Conservation (phyloP, 2,329 filamentous ascomycete species). For the Microdochium bolleyi region DNA sequence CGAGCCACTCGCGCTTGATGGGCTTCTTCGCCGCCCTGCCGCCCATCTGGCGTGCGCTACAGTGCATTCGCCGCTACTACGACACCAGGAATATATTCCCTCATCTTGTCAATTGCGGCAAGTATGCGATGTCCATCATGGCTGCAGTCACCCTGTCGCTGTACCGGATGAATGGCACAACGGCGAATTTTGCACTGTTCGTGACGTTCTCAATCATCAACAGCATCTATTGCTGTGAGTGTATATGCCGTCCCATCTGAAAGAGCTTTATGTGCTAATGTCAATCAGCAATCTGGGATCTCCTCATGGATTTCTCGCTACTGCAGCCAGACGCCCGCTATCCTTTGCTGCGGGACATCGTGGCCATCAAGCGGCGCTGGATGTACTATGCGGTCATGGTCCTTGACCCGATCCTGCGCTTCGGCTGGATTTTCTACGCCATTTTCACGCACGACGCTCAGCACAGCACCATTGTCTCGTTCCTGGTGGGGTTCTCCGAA, state of each 20-base stretch:
- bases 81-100: slow-evolving; percentile 86
- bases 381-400: slow-evolving; percentile 82
- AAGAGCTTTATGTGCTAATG: neutral
- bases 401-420: slow-evolving; percentile 76
- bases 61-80: slow-evolving; percentile 82
- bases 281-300: slow-evolving; percentile 69
- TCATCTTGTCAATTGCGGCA: slow-evolving; percentile 85
- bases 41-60: slow-evolving; percentile 81
- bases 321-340: slow-evolving; percentile 66
- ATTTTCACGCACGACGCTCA: slow-evolving; percentile 74
- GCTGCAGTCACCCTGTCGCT: slow-evolving; percentile 73
- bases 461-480: slow-evolving; percentile 76
- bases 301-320: slow-evolving; percentile 95
- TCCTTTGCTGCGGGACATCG: slow-evolving; percentile 63
- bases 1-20: slow-evolving; percentile 70
- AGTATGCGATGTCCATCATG: slow-evolving; percentile 79
- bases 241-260: neutral
- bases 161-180: slow-evolving; percentile 64
- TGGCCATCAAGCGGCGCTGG: slow-evolving; percentile 73
- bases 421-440: slow-evolving; percentile 90
- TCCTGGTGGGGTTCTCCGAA: slow-evolving; percentile 71
- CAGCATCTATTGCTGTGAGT: slow-evolving; percentile 68
- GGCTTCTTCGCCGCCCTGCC: slow-evolving; percentile 82
- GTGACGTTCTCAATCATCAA: slow-evolving; percentile 78
- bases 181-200: slow-evolving; percentile 59